Conservation (phyloP, 768 basidiomycete species). For the Russula sp. region DNA sequence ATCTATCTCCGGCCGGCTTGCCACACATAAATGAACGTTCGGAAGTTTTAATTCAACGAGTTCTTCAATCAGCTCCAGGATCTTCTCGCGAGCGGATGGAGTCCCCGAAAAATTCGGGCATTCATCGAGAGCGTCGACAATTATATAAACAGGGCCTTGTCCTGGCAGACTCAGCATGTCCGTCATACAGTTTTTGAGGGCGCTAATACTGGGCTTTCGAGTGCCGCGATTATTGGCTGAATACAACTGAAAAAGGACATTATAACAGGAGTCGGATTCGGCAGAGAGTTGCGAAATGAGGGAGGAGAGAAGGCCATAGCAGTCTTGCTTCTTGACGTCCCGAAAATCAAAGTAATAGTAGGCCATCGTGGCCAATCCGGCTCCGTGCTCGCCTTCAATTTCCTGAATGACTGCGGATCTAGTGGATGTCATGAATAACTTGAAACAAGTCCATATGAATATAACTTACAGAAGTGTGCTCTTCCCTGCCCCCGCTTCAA, state of each 20-base stretch:
- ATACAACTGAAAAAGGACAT: too few species aligned
- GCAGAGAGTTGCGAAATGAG: too few species aligned
- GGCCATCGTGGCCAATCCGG: constrained; percentile 8
- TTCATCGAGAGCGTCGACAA: constrained; percentile 21
- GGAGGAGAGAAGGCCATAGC: constrained; percentile 7
- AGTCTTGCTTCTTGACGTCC: constrained; percentile 11
- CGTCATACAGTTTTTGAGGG: too few species aligned
- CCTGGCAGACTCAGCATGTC: constrained; percentile 10
- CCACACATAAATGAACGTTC: constrained; percentile 6
- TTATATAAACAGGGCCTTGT: constrained; percentile 2
- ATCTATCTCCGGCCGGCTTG: not conserved
- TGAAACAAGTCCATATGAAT: too few species aligned
- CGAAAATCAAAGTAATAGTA: constrained; percentile 22
- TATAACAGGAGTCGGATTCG: too few species aligned
- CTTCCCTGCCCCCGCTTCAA: constrained; percentile 12
- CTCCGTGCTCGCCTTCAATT: not conserved
- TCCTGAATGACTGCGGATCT: constrained; percentile 18
- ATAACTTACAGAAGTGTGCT: constrained; percentile 12
- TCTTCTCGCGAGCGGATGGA: too few species aligned
- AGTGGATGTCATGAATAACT: not conserved
- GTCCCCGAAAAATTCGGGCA: constrained; percentile 15
- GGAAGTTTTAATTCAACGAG: not conserved
- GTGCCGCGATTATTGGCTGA: too few species aligned
- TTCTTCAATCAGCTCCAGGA: constrained; percentile 2
- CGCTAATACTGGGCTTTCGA: too few species aligned